Base-by-base conservation (phyloP, 2,329 filamentous ascomycete species). In the Fonsecaea pugnacius region DNA sequence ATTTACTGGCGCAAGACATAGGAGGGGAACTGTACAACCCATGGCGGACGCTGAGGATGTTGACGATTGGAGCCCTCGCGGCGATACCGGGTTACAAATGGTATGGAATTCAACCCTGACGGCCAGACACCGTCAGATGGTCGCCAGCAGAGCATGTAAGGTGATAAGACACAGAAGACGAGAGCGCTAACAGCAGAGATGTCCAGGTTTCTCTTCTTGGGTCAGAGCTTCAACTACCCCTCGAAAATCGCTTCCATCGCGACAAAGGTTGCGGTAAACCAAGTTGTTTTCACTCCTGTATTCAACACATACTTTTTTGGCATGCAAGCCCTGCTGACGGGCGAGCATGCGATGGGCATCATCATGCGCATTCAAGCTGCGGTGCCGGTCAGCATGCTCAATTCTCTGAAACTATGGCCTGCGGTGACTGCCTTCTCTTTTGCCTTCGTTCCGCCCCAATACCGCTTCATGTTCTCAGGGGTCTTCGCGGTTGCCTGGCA, bases 401-500 rank as follows among this genome's bases (percentile, higher is more conserved):
- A 95, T 75, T 91, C 89, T 65, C 87, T 88, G 75, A 96, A 96
- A 79, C 77, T 97, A 27, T 97, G 93, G 93, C 94, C 93, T 0
- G 87, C 87, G 0, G 89, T 96, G 16, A 96, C 90, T 14, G 92
- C 92, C 0, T 89, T 97, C 74, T 93, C 84, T 75, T 96, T 97
- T 73, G 87, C 89, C n/a, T 95, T 91, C 72, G 80, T 97, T 4
- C 86, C 88, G 30, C 81, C 92, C 54, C 87, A 94, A 73, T 94
- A 91, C 76, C 83, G 93, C 57, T 91, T 87, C 71, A 84, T 96
- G 16, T 95, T 96, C 70, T 87, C 89, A 0, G 91, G 91, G 1
- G 79, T 89, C 6, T 84, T 96, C 69, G 91, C 91, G 1, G 89
- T 96, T 58, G 91, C 90, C 0, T 97, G 93, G 93, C 93, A 96